These are phyloP conservation scores for Salvia miltiorrhiza DNA, from an alignment of 257 asterid genomes.

Conservation along the genomic window DNA sequence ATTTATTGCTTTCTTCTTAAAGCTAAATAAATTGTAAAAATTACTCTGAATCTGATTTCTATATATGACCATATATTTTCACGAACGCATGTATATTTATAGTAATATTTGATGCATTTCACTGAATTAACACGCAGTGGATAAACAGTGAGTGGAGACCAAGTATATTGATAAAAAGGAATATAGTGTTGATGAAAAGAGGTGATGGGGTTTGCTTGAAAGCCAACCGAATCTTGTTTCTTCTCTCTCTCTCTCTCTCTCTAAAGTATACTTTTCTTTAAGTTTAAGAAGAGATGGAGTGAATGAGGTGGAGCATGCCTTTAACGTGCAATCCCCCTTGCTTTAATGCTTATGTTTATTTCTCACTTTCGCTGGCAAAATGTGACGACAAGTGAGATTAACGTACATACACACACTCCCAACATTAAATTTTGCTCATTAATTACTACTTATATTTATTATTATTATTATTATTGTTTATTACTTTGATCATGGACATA, in stretches of 20 bases:
- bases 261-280: slow-evolving; percentile 45
- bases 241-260: slow-evolving; percentile 8
- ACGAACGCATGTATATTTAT: not conserved
- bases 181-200: slow-evolving; percentile 31
- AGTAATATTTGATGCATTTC: not conserved
- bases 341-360: slow-evolving; percentile 49
- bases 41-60: not conserved
- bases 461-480: no score
- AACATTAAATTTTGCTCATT: no score
- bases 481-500: no score
- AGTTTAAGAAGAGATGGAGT: slow-evolving; percentile 64
- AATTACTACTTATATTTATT: no score
- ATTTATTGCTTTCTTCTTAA: not conserved
- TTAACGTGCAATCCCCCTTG: slow-evolving; percentile 59
- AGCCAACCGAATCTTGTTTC: slow-evolving; percentile 61
- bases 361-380: slow-evolving; percentile 50
- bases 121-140: not conserved
- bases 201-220: slow-evolving; percentile 62
- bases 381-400: not conserved
- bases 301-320: slow-evolving; percentile 73
- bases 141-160: slow-evolving; percentile 23
- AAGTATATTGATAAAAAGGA: slow-evolving; percentile 19
- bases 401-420: no score
- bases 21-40: not conserved
- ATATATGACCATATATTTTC: not conserved